Evolutionary conservation across 176 grass and related monocot genomes (phyloP), one percentile per base, ranked within the genome.

Genomic region (Tuctoria greenei): DNA sequence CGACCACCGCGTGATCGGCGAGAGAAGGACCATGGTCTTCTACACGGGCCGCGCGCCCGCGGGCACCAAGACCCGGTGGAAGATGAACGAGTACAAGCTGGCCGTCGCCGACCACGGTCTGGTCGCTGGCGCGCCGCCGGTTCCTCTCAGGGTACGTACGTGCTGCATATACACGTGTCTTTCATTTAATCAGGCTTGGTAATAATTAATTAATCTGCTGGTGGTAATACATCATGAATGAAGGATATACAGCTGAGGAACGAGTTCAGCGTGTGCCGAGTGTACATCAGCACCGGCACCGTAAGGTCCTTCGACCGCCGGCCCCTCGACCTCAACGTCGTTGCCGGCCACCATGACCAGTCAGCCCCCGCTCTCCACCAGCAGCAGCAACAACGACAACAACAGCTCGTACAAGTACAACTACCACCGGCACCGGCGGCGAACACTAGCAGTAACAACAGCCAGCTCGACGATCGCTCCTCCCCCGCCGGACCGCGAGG

Each of bases 71-170:
- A 96, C 89, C 8, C 60, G 25, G 2, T 96, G 93, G 93, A 96
- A 96, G 89, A 92, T 96, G 89, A 96, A 96, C 43, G 86, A 96
- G 81, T 96, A 96, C 64, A 89, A 89, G 81, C n/a, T n/a, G n/a
- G 78, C 81, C 35, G 24, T 59, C 73, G 81, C 14, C 46, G 69
- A 47, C 46, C 10, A 1, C 27, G 9, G 0, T 12, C 21, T 12
- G 10, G 34, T 0, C 37, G 6, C 6, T n/a, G n/a, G n/a, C n/a
- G n/a, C 64, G 37, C 64, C 25, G 64, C 6, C 24, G 0, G 35
- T 37, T 0, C 2, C 46, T 1, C 41, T 37, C 61, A 67, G 27
- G 39, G 80, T 82, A 82, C 10, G 42, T 25, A 63, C 66, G 36
- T 21, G 9, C 49, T 49, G 17, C 46, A 2, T 17, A 14, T 5